Evolutionary conservation across 2,329 filamentous ascomycete species (phyloP), one percentile per base, ranked within the genome.

Genomic region (Apiospora aurea): DNA sequence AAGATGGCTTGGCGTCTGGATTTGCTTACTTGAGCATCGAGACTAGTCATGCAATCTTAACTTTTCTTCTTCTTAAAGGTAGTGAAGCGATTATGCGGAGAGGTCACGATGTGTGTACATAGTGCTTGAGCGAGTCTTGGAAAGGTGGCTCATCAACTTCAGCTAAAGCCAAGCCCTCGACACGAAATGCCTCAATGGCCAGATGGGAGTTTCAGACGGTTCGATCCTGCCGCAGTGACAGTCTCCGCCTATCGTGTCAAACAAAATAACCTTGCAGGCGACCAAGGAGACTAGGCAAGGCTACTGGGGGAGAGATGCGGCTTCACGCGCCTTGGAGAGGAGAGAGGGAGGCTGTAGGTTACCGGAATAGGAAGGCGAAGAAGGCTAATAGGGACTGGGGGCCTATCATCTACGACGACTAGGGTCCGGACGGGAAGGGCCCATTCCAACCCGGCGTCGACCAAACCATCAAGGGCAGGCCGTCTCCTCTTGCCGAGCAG

Each of bases 361-460:
- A 41, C 67, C 67, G 67, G 67, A 69, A 47, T 69, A 69, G 67
- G 67, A 69, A 69, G 67, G 67, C 67, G n/a, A n/a, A 21, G 11
- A 69, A 47, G 44, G 57, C 21, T 64, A 41, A 41, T 64, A 64
- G 57, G 57, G 57, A 64, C 34, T 24, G 34, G 18, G 29, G 34
- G 57, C 57, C 57, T 64, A 24, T 64, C 57, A 64, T 61, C 16
- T 61, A 61, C 53, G 53, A 57, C 26, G 51, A 18, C 51, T 61
- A 34, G 14, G 53, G 29, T 61, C 29, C 16, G 53, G 51, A 29
- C 24, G 57, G 34, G 5, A 18, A 24, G 57, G 34, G 41, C 29
- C 29, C 57, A 41, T 64, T n/a, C 29, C 57, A 10, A 41, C 57
- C 57, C 57, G 29, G 21, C 29, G 53, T 21, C 57, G 34, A 41